Evolutionary conservation across 2,329 filamentous ascomycete genomes (phyloP), one percentile per base, ranked within the genome.

Genomic region (Chaetomium strumarium): DNA sequence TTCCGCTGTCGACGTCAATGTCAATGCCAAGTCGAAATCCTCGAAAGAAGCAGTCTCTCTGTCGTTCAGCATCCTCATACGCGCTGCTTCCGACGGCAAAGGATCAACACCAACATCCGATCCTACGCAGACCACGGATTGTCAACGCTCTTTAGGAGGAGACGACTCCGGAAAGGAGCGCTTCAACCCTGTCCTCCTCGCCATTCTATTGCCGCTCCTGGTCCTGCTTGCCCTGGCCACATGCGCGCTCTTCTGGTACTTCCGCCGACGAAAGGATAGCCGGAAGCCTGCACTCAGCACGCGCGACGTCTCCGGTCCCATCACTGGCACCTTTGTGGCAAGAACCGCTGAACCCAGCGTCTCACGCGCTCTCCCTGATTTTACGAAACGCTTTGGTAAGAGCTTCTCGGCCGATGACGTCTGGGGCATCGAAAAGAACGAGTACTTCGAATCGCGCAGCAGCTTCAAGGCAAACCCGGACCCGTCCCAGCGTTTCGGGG

Each of bases 151-250:
- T 5, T 55, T 57, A 11, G 60, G 56, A 24, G 60, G 63, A 13
- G 60, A 71, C 63, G 3, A 62, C 61, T 3, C 40, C 2, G 37
- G 40, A 14, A 37, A 45, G 7, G 14, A n/a, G 7, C 57, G 10
- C 16, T 51, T 42, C 55, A 60, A 19, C 37, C 63, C 68, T 3
- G 67, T 76, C 19, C 62, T 77, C 6, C 59, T 76, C 13, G 75
- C 72, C 1, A 70, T 73, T 2, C 67, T 77, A 2, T 63, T 78
- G 2, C 74, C 75, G 0, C 63, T 72, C 16, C 53, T 74, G 2
- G 57, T 76, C 13, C 56, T 75, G 1, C 61, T 68, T 17, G 51
- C 72, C 11, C 56, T 68, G 0, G 55, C 71, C 5, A 54, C 69
- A 9, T 56, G 69, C 16, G 60, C 67, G 2, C 55, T 66, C 5